Evolutionary conservation across 257 asterid species (phyloP), one percentile per base, ranked within the genome.

Genomic region (Prunella vulgaris): DNA sequence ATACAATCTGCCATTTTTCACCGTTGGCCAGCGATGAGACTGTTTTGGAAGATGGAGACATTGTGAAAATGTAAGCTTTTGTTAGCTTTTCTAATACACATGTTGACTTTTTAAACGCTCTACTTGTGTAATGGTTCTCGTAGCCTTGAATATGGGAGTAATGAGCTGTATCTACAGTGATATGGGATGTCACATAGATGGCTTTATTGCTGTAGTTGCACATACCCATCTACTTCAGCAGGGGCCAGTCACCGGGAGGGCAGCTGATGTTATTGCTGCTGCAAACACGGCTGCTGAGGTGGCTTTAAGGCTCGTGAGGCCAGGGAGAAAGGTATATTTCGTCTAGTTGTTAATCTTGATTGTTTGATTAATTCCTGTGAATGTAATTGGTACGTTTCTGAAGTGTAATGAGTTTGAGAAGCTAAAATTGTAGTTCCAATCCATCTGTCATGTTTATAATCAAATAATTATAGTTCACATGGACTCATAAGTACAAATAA

Each of bases 141-240:
- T 60, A 49, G 7, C 40, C 32, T 60, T 66, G 44, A 27, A 69
- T 24, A 12, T 67, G 62, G 42, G 76, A 70, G 27, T 51, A 21
- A 28, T 76, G 65, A 64, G 70, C 28, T 66, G 58, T 61, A 22
- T 57, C 32, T 85, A 77, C 92, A 93, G 98, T 72, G 98, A 93
- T 79, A 81, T 90, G 93, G 98, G 98, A 59, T 93, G 97, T 79
- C 98, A 93, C 78, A 90, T 93, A 46, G 98, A 93, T 88, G 98
- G 98, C 2, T 93, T 90, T 77, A 93, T 93, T 64, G 90, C 97
- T 44, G 95, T 90, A 17, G 93, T 88, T 80, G 98, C 89, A 3
- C 98, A 93, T 67, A 90, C 96, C 51, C 97, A 90, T 78, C 88
- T 88, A 2, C 80, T 93, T 67, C 93, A 87, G 67, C 85, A 88